phyloP scores from a whole-genome alignment of 2,329 filamentous ascomycete genomes.

The Colletotrichum spinosum region DNA sequence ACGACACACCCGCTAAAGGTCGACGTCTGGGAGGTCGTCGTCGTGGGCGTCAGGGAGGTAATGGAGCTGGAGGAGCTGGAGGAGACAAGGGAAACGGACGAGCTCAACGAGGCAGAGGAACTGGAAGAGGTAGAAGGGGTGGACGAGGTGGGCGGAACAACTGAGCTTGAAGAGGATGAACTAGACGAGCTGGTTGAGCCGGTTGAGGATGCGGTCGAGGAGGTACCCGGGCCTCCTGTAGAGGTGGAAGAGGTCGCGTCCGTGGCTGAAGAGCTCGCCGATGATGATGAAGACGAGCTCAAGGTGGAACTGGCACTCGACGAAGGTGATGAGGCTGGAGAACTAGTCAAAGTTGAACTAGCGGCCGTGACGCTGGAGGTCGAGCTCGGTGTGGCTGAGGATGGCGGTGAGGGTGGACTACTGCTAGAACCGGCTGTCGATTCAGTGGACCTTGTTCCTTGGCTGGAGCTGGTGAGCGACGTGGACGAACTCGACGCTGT shows the following conservation, averaged over 20 bases:
- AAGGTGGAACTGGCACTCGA: neutral
- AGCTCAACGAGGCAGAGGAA: too few relatives aligned
- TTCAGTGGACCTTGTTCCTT: too few relatives aligned
- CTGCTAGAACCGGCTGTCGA: neutral
- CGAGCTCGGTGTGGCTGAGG: neutral
- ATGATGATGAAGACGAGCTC: neutral
- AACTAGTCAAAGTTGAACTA: neutral
- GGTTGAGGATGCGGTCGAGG: neutral
- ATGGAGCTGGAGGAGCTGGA: neutral
- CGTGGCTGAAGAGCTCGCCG: neutral
- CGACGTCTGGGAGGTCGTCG: neutral
- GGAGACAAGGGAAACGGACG: neutral
- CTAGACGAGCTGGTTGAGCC: neutral
- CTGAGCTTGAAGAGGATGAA: neutral
- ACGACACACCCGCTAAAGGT: neutral
- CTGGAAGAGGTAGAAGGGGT: too few relatives aligned
- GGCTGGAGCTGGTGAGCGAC: too few relatives aligned
- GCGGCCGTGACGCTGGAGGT: neutral
- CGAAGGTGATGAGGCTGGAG: neutral
- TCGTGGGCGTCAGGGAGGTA: neutral
- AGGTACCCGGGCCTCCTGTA: neutral
- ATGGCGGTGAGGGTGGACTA: too few relatives aligned
- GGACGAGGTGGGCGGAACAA: neutral
- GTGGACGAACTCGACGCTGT: too few relatives aligned
- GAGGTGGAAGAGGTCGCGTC: neutral